These are phyloP conservation scores for Dinochytrium kinnereticum DNA, from an alignment of 371 early-diverging fungal species.

Conservation along the genomic window DNA sequence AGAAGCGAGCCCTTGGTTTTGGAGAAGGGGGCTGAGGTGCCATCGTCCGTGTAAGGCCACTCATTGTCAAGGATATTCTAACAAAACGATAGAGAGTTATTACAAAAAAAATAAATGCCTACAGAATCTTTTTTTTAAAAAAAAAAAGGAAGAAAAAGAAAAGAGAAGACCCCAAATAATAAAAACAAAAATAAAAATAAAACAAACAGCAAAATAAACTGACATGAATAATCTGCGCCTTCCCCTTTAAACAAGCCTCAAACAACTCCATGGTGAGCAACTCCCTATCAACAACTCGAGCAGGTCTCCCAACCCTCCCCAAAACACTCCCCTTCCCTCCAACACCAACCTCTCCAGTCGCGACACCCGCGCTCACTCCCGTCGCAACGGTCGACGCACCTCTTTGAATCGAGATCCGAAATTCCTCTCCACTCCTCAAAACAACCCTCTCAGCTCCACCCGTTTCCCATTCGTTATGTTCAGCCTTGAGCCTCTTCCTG, in stretches of 20 bases:
- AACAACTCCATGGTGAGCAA: background rate
- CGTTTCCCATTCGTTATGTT: too few species aligned
- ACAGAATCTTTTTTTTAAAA: too few species aligned
- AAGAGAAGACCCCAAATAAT: background rate
- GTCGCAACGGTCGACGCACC: background rate
- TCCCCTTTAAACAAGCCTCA: conserved; percentile 2
- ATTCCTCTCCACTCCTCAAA: background rate
- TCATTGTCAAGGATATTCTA: background rate
- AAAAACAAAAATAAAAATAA: background rate
- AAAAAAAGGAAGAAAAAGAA: background rate
- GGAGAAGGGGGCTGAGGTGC: background rate
- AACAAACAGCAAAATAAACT: background rate
- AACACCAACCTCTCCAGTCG: too few species aligned
- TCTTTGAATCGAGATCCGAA: background rate
- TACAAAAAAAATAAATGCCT: too few species aligned
- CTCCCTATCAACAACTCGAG: background rate
- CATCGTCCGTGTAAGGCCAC: background rate
- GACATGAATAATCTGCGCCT: conserved; percentile 5
- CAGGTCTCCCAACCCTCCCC: too few species aligned
- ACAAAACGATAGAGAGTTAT: too few species aligned
- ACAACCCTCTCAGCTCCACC: too few species aligned
- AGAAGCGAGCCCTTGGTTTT: background rate
- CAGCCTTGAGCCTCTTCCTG: too few species aligned
- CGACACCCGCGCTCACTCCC: too few species aligned
- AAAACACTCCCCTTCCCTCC: too few species aligned